phyloP scores from a whole-genome alignment of 2,329 filamentous ascomycete species.

The Colletotrichum chrysophilum region DNA sequence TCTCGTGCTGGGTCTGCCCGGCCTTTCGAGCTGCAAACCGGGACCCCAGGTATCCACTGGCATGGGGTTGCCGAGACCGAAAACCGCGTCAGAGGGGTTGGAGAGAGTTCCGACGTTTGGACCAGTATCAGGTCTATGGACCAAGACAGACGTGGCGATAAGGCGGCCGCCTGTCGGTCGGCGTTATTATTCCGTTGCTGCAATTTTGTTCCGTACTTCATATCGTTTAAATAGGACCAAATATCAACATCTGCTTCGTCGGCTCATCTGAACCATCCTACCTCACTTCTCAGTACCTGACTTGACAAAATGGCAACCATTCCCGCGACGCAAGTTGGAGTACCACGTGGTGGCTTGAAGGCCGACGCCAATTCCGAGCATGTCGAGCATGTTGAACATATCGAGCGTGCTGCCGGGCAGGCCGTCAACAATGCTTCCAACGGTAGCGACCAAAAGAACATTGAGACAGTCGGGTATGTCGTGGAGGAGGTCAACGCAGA shows the following conservation, averaged over 20 bases:
- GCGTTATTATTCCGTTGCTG: not conserved
- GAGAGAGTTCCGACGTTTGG: not conserved
- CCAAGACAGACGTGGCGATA: not conserved
- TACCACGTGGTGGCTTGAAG: not conserved
- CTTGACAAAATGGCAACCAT: not conserved
- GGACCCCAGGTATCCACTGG: not conserved
- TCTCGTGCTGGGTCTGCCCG: not conserved
- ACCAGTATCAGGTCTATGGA: not conserved
- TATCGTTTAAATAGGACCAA: not conserved
- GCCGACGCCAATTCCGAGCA: not conserved
- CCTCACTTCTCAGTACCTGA: not conserved
- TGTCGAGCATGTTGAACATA: not conserved
- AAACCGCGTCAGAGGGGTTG: not conserved
- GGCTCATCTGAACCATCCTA: not conserved
- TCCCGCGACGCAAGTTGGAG: not conserved
- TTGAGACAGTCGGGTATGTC: slow-evolving; percentile 3
- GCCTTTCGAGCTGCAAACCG: not conserved
- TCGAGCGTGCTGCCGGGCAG: not conserved
- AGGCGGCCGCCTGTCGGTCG: not conserved
- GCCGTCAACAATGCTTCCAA: not conserved
- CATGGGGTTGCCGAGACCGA: not conserved
- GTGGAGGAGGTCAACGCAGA: slow-evolving; percentile 1
- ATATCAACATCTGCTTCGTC: not conserved
- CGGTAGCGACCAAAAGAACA: not conserved
- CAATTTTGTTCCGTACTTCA: not conserved